phyloP scores from a whole-genome alignment of 805 yeast genomes.

The Barnettozyma sp. region DNA sequence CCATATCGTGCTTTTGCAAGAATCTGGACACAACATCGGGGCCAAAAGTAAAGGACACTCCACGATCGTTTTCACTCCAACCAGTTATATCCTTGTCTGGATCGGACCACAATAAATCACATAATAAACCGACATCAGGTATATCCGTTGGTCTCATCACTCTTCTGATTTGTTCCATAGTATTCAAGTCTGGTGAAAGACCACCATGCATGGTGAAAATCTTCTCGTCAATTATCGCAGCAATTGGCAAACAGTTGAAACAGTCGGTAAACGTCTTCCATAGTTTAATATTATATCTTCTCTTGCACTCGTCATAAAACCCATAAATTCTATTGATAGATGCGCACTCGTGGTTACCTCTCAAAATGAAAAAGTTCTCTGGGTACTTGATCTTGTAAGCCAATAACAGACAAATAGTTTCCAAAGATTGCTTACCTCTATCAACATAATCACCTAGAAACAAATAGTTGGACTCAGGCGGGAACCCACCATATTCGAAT shows the following conservation, averaged over 20 bases:
- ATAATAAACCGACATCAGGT: conserved; percentile 93
- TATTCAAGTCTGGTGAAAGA: conserved; percentile 90
- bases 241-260: conserved; percentile 96
- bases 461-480: conserved; percentile 95
- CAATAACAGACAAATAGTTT: conserved; percentile 86
- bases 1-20: conserved; percentile 96
- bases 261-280: conserved; percentile 99
- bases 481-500: conserved; percentile 98
- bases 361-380: conserved; percentile 89
- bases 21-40: conserved; percentile 97
- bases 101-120: conserved; percentile 97
- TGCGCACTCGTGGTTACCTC: conserved; percentile 99
- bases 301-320: conserved; percentile 95
- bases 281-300: conserved; percentile 95
- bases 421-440: conserved; percentile 96
- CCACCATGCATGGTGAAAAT: conserved; percentile 99
- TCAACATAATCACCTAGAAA: conserved; percentile 97
- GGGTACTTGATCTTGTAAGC: conserved; percentile 98
- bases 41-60: conserved; percentile 99
- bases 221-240: conserved; percentile 96
- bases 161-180: conserved; percentile 98
- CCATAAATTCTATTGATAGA: conserved; percentile 97
- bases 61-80: conserved; percentile 98
- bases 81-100: conserved; percentile 98
- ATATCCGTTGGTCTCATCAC: conserved; percentile 99